These are phyloP conservation scores for Limtongia smithiae DNA, from an alignment of 805 yeast species.

Conservation along the genomic window DNA sequence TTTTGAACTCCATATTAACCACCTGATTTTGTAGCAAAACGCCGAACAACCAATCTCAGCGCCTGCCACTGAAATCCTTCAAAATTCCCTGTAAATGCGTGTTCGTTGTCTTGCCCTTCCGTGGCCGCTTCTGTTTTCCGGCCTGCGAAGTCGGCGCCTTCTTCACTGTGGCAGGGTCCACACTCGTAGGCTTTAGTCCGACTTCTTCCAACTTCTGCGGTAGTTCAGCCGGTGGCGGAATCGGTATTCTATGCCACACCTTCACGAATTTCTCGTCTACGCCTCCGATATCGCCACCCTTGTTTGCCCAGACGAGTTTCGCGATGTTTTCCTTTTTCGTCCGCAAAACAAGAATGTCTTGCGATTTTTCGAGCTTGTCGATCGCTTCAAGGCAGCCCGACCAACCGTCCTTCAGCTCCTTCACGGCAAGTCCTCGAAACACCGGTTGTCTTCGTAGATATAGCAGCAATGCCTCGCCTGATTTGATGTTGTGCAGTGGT, in stretches of 20 bases:
- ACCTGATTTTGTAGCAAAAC: too few relatives aligned
- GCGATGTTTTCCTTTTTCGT: slow-evolving; percentile 93
- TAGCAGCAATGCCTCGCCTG: slow-evolving; percentile 69
- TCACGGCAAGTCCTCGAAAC: slow-evolving; percentile 81
- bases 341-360: slow-evolving; percentile 72
- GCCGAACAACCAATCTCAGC: background rate
- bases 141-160: slow-evolving; percentile 54
- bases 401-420: slow-evolving; percentile 89
- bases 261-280: slow-evolving; percentile 78
- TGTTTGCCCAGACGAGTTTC: slow-evolving; percentile 86
- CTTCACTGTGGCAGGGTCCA: slow-evolving; percentile 92
- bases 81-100: slow-evolving; percentile 95
- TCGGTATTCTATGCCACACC: slow-evolving; percentile 73
- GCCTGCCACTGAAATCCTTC: slow-evolving; percentile 54
- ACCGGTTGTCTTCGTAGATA: slow-evolving; percentile 77
- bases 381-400: slow-evolving; percentile 78
- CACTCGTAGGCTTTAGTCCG: slow-evolving; percentile 94
- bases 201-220: slow-evolving; percentile 73
- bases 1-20: too few relatives aligned
- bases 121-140: slow-evolving; percentile 83
- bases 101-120: slow-evolving; percentile 91
- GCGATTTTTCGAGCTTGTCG: slow-evolving; percentile 61
- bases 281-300: slow-evolving; percentile 65
- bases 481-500: slow-evolving; percentile 81
- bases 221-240: slow-evolving; percentile 78